These are phyloP conservation scores for Panicum miliaceum DNA, from an alignment of 176 grass and related monocot genomes.

Conservation along the genomic window DNA sequence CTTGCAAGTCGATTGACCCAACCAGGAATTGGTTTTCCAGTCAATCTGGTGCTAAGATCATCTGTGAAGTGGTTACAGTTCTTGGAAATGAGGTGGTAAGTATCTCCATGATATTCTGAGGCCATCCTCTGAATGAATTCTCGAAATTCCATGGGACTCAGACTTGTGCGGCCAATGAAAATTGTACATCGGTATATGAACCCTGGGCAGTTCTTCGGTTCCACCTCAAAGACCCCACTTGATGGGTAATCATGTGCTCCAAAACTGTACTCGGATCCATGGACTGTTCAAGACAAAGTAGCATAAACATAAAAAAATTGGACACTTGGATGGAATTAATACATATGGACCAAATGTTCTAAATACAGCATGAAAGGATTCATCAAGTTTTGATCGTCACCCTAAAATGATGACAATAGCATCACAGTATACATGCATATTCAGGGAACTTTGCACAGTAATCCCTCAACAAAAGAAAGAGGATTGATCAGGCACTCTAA, in stretches of 20 bases:
- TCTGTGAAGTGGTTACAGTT: slow-evolving; percentile 97
- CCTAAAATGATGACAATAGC: slow-evolving; percentile 17
- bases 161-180: slow-evolving; percentile 64
- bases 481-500: not conserved
- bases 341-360: slow-evolving; percentile 22
- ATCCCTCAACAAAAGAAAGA: not conserved
- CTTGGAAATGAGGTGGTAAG: slow-evolving; percentile 97
- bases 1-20: slow-evolving; percentile 95
- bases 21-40: slow-evolving; percentile 73
- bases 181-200: slow-evolving; percentile 85
- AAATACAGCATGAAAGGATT: not conserved
- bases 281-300: slow-evolving; percentile 58
- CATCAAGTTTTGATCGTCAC: slow-evolving; percentile 3
- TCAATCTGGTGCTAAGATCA: slow-evolving; percentile 81
- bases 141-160: slow-evolving; percentile 65
- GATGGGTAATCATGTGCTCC: slow-evolving; percentile 85
- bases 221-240: slow-evolving; percentile 95
- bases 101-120: slow-evolving; percentile 86
- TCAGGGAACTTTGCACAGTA: not conserved
- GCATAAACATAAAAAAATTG: slow-evolving; percentile 39
- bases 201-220: slow-evolving; percentile 84
- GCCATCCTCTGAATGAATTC: slow-evolving; percentile 79
- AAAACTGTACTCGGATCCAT: slow-evolving; percentile 86
- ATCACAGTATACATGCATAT: slow-evolving; percentile 22
- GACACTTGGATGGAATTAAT: slow-evolving; percentile 19